Percentiles rank a stretch among this genome's conserved stretches.
These are phyloP conservation scores for Trichoderma cornu-damae DNA, from an alignment of 2,329 filamentous ascomycete genomes.

Conservation along the genomic window DNA sequence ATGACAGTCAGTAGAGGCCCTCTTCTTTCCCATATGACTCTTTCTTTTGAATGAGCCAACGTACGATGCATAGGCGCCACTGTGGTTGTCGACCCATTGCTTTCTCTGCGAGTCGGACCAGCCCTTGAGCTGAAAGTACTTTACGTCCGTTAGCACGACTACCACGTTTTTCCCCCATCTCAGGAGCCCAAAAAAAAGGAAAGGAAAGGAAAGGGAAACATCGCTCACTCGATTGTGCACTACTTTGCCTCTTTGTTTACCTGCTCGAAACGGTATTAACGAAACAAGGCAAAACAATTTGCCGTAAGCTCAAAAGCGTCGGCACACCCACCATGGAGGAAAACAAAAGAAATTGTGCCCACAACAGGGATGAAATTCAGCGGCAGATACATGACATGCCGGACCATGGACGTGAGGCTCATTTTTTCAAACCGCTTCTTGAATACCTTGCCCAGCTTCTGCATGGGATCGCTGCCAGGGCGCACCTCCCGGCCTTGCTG, in stretches of 20 bases:
- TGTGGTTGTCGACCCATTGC: slow-evolving; percentile 64
- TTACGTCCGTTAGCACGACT: slow-evolving; percentile 18
- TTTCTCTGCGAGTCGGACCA: slow-evolving; percentile 63
- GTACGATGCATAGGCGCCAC: slow-evolving; percentile 76
- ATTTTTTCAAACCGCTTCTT: slow-evolving; percentile 55
- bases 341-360: slow-evolving; percentile 74
- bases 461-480: slow-evolving; percentile 51
- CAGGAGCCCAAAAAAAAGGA: no score
- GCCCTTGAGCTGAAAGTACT: slow-evolving; percentile 90
- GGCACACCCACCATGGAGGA: slow-evolving; percentile 58
- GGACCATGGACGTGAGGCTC: slow-evolving; percentile 59
- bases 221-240: slow-evolving; percentile 53
- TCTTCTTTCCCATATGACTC: not conserved
- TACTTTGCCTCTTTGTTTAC: slow-evolving; percentile 43
- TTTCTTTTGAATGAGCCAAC: slow-evolving; percentile 25
- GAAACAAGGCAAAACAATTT: no score
- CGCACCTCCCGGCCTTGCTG: slow-evolving; percentile 69
- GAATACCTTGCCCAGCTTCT: slow-evolving; percentile 51
- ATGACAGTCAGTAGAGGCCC: slow-evolving; percentile 15
- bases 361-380: slow-evolving; percentile 90
- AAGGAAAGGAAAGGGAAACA: no score
- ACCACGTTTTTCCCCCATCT: no score
- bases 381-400: slow-evolving; percentile 80
- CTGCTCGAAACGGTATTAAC: slow-evolving; percentile 27
- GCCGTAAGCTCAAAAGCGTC: not conserved